Evolutionary conservation across 2,329 filamentous ascomycete species (phyloP), one percentile per base, ranked within the genome.

Genomic region (Epicoccum nigrum): DNA sequence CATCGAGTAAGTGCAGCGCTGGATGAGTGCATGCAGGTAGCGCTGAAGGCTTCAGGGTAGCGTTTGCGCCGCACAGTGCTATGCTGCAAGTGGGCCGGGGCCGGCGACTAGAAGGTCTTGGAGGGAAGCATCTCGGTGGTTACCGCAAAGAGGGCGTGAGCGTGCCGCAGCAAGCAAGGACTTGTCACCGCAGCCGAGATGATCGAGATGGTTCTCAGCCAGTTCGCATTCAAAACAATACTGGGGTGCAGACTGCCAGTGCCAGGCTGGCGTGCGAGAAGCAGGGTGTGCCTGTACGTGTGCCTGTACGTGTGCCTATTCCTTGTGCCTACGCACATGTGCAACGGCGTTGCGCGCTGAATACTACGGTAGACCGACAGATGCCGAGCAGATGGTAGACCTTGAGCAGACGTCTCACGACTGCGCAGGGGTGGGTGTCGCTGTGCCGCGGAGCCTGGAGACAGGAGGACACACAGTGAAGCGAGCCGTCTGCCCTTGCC

Each of bases 41-140:
- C 30, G 47, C 45, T 51, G 47, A 35, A 31, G 47, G 35, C 34
- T 19, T 34, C 39, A 41, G 42, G 42, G 25, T 52, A 46, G 49
- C 20, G 38, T 46, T 49, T 52, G 38, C 39, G 49, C 49, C 27
- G 43, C 39, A 52, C 38, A n/a, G 37, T 47, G 49, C 49, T 52
- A 52, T 31, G 9, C 38, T 52, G 42, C 39, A 52, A 52, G 32
- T 28, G 38, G 38, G 39, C 11, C 19, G 46, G 49, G 40, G 38
- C 43, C 43, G 49, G 16, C 11, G 16, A 16, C 17, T 13, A 19
- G 45, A 21, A 20, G 16, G 49, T 39, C 37, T 32, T 52, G 43
- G 39, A 30, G 27, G 43, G 39, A 30, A 20, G 19, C 32, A 28
- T 28, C 5, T 46, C 49, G 48, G 49, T 27, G 49, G 43, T 46